A percentile compares a stretch with the other conserved stretches of the same genome.
Evolutionary conservation across 441 rosid genomes (phyloP).

Genomic region (Gossypium davidsonii): DNA sequence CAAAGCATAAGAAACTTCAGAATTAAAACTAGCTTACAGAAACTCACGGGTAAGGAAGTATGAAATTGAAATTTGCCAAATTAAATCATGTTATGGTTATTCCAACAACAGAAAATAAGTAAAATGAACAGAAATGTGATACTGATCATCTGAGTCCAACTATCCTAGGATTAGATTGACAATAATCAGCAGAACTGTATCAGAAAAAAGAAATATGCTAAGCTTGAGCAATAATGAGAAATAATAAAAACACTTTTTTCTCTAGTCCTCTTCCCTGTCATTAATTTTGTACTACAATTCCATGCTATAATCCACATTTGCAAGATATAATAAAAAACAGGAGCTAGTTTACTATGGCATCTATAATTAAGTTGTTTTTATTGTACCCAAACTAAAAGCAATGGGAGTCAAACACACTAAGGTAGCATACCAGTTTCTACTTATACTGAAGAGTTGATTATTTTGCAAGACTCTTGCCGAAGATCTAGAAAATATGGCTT

Average conservation of each 20-base stretch:
- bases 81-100: not conserved
- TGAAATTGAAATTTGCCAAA: not conserved
- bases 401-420: not conserved
- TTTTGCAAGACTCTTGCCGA: not conserved
- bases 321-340: not conserved
- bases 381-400: not conserved
- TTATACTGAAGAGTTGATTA: not conserved
- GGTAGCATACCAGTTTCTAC: not conserved
- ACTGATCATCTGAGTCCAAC: not conserved
- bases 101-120: slow-evolving; percentile 1
- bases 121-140: not conserved
- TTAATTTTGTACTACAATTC: not conserved
- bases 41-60: not conserved
- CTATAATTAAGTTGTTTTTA: not conserved
- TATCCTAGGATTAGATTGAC: not conserved
- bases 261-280: not conserved
- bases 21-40: not conserved
- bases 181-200: not conserved
- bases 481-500: slow-evolving; percentile 20
- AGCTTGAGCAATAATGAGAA: not conserved
- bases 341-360: not conserved
- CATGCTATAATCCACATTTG: not conserved
- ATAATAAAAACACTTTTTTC: not conserved
- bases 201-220: not conserved
- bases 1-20: slow-evolving; percentile 23